These are phyloP conservation scores for Podila horticola DNA, from an alignment of 192 early-diverging fungal genomes.

Conservation along the genomic window DNA sequence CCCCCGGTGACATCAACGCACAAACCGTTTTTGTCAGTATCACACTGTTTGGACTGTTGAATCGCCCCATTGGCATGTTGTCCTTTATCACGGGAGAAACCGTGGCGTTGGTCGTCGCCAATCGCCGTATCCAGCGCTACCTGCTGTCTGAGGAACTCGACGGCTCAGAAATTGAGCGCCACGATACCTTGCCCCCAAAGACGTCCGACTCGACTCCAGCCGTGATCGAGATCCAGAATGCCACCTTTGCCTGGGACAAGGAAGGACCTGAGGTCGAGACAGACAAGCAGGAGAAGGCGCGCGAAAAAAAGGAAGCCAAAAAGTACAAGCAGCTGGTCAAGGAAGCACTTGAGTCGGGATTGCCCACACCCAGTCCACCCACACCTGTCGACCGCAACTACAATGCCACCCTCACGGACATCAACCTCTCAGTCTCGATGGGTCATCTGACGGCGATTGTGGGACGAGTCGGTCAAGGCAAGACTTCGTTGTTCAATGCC, in stretches of 20 bases:
- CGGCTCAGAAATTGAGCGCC: neutral
- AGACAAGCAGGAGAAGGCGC: constrained; percentile 12
- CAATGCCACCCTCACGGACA: constrained; percentile 25
- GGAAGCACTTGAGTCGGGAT: constrained; percentile 24
- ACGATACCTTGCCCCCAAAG: neutral
- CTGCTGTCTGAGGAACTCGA: constrained; percentile 31
- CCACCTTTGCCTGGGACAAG: constrained; percentile 35
- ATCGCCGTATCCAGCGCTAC: constrained; percentile 33
- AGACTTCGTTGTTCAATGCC: constrained; percentile 58
- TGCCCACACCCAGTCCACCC: constrained; percentile 11
- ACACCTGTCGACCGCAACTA: constrained; percentile 23
- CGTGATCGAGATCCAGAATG: constrained; percentile 29
- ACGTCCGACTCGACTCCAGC: neutral
- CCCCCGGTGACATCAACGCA: constrained; percentile 26
- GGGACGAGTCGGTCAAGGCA: constrained; percentile 56
- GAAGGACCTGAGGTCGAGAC: constrained; percentile 26
- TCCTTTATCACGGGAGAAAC: constrained; percentile 20
- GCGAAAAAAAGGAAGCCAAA: constrained; percentile 19
- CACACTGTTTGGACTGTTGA: constrained; percentile 25
- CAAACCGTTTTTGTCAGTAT: constrained; percentile 38
- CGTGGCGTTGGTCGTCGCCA: constrained; percentile 13
- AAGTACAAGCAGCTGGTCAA: constrained; percentile 21
- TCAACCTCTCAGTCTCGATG: constrained; percentile 34
- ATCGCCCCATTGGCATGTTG: constrained; percentile 43
- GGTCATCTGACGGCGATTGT: constrained; percentile 46